These are phyloP conservation scores for Trapa bicornis DNA, from an alignment of 345 rosid species.

Conservation along the genomic window DNA sequence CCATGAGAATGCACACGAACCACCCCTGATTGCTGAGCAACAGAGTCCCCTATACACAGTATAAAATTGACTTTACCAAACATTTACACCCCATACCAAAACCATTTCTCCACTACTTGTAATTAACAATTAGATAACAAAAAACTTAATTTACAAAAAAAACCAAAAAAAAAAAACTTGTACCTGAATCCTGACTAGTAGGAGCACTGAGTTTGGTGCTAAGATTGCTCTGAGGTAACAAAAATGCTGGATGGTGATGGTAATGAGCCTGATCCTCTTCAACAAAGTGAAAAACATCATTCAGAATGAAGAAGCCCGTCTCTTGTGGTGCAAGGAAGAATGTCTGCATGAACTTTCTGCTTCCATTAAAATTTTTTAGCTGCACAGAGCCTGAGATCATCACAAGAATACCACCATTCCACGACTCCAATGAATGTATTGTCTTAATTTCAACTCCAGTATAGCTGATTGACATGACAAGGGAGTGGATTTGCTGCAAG, in stretches of 20 bases:
- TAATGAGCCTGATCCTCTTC: slow-evolving; percentile 41
- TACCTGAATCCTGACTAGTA: slow-evolving; percentile 39
- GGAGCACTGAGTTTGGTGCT: slow-evolving; percentile 26
- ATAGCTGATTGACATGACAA: slow-evolving; percentile 34
- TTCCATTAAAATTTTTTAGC: slow-evolving; percentile 28
- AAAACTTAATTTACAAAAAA: not conserved
- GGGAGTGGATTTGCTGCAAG: slow-evolving; percentile 51
- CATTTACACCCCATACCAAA: no score
- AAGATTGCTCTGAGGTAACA: slow-evolving; percentile 31
- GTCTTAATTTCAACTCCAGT: slow-evolving; percentile 58
- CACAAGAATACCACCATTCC: slow-evolving; percentile 56
- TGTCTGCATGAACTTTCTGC: slow-evolving; percentile 52
- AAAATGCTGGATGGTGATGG: slow-evolving; percentile 43
- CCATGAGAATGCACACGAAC: no score
- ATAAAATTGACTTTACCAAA: no score
- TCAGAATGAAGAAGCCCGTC: slow-evolving; percentile 55
- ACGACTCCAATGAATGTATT: slow-evolving; percentile 44
- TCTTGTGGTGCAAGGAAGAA: slow-evolving; percentile 74
- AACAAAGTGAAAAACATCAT: slow-evolving; percentile 49
- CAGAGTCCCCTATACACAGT: no score
- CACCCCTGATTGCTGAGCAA: no score
- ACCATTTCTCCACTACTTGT: not conserved
- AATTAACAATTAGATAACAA: not conserved
- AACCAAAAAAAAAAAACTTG: not conserved
- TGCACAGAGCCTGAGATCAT: slow-evolving; percentile 62